These are phyloP conservation scores for Kwoniella sp. DNA, from an alignment of 768 basidiomycete genomes.

Conservation along the genomic window DNA sequence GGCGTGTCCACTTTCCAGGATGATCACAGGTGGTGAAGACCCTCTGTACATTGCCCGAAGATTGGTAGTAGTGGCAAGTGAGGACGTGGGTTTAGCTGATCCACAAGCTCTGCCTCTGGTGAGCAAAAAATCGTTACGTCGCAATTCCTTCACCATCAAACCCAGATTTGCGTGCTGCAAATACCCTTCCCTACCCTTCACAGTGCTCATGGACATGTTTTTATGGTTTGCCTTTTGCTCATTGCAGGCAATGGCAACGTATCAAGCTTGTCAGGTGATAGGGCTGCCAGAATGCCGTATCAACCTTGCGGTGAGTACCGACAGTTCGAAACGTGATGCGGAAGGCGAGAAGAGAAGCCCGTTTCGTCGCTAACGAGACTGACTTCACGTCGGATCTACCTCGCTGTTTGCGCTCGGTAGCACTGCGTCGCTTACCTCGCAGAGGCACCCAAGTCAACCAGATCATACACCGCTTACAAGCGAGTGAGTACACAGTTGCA, in stretches of 20 bases:
- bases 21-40: constrained; percentile 79
- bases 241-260: constrained; percentile 57
- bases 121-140: constrained; percentile 32
- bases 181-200: no score
- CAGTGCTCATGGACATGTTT: no score
- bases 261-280: constrained; percentile 57
- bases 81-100: constrained; percentile 82
- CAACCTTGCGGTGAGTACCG: constrained; percentile 50
- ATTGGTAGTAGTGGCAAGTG: constrained; percentile 77
- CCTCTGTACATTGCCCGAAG: constrained; percentile 72
- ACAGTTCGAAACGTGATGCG: no score
- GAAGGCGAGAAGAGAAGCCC: no score
- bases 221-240: no score
- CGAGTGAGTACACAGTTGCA: constrained; percentile 51
- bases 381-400: no score
- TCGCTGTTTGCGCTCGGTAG: constrained; percentile 16
- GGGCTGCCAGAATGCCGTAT: constrained; percentile 54
- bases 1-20: constrained; percentile 57
- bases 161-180: background rate
- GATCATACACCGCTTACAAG: constrained; percentile 75
- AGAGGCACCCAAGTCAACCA: constrained; percentile 80
- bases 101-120: constrained; percentile 74
- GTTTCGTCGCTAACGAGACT: no score
- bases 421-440: constrained; percentile 76
- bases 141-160: background rate